Evolutionary conservation across 2,329 filamentous ascomycete genomes (phyloP).

Genomic region (Harringtonia lauricola): DNA sequence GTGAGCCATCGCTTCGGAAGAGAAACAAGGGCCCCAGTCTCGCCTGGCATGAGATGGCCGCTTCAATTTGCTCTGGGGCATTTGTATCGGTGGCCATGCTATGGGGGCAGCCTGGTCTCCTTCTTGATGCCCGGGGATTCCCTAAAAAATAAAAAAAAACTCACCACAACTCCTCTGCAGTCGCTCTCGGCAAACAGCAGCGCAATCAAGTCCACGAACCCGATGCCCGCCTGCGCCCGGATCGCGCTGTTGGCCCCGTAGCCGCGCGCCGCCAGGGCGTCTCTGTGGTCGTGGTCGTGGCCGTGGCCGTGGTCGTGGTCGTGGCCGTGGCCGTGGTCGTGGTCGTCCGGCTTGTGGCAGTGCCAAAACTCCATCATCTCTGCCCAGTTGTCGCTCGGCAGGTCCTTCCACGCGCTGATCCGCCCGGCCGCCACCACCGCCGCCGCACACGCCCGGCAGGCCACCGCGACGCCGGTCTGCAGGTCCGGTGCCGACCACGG

Average conservation of each 20-base stretch:
- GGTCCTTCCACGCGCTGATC: conserved; percentile 67
- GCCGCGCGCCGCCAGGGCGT: conserved; percentile 48
- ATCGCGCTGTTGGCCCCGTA: conserved; percentile 78
- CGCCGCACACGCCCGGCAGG: conserved; percentile 28
- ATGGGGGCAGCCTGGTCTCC: conserved; percentile 44
- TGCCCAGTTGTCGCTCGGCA: conserved; percentile 95
- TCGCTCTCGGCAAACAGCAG: conserved; percentile 62
- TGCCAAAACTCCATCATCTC: conserved; percentile 99
- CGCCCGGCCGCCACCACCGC: conserved; percentile 24
- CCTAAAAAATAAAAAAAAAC: conserved; percentile 12
- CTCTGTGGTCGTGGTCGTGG: not conserved
- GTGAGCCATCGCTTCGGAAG: conserved; percentile 8
- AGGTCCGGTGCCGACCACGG: conserved; percentile 49
- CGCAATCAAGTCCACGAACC: conserved; percentile 71
- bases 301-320: conserved; percentile 6
- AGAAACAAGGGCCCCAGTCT: not conserved
- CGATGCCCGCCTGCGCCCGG: conserved; percentile 51
- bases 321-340: conserved; percentile 17
- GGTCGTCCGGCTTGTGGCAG: conserved; percentile 77
- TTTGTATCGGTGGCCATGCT: conserved; percentile 57
- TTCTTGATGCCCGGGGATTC: conserved; percentile 45
- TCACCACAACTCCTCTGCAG: conserved; percentile 37
- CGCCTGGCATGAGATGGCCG: conserved; percentile 16
- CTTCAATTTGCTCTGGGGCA: conserved; percentile 44
- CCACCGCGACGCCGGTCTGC: conserved; percentile 24